A percentile compares a stretch with the other conserved stretches of the same genome.
These are phyloP conservation scores for Simplicillium aogashimaense DNA, from an alignment of 2,329 filamentous ascomycete species.

Conservation along the genomic window DNA sequence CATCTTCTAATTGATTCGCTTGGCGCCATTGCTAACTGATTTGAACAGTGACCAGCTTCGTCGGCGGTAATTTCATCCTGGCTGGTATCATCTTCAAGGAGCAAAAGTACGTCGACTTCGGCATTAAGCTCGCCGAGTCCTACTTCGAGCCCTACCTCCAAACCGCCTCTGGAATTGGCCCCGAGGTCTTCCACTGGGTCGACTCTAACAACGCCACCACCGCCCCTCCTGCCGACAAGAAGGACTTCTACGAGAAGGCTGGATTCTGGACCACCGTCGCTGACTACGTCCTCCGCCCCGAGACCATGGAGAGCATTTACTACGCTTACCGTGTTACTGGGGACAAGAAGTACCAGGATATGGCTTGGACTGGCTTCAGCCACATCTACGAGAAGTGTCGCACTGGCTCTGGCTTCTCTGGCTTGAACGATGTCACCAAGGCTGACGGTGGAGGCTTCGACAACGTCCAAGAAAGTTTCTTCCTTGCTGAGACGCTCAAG, in stretches of 20 bases:
- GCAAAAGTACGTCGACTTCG: conserved; percentile 62
- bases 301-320: conserved; percentile 78
- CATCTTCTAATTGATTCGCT: too few relatives aligned
- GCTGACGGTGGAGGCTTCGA: conserved; percentile 47
- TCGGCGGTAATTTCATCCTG: conserved; percentile 77
- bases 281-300: conserved; percentile 63
- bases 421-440: conserved; percentile 56
- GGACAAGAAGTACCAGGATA: conserved; percentile 67
- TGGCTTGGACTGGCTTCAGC: conserved; percentile 71
- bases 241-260: conserved; percentile 55
- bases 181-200: conserved; percentile 60
- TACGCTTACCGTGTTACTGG: conserved; percentile 78
- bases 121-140: conserved; percentile 58
- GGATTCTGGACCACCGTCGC: conserved; percentile 62
- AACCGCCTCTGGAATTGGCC: conserved; percentile 66
- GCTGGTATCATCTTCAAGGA: conserved; percentile 61
- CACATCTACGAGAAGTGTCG: conserved; percentile 55
- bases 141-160: conserved; percentile 65
- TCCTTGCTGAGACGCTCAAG: conserved; percentile 82
- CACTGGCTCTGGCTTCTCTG: conserved; percentile 56
- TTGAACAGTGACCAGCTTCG: conserved; percentile 71
- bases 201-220: conserved; percentile 40
- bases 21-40: conserved; percentile 18
- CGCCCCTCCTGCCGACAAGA: conserved; percentile 55
- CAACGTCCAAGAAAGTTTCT: conserved; percentile 79